Conservation (phyloP, 2,329 filamentous ascomycete genomes). For the Trichophyton mentagrophytes region DNA sequence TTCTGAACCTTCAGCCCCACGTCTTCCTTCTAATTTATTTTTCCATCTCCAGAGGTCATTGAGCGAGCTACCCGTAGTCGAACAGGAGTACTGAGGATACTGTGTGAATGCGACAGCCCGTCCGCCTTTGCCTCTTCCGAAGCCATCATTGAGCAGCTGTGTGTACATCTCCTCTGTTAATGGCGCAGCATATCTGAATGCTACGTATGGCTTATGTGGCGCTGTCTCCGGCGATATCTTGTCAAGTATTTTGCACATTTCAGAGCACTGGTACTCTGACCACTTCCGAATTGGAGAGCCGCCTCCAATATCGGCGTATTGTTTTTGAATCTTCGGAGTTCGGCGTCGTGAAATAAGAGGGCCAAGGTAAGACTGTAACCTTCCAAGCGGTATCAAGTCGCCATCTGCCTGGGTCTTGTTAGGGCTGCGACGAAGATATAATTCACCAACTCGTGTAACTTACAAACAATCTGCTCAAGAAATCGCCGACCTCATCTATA, state of each 20-base stretch:
- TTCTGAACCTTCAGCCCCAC: constrained; percentile 45
- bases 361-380: constrained; percentile 79
- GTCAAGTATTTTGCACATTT: constrained; percentile 98
- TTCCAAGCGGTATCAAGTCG: constrained; percentile 90
- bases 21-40: constrained; percentile 67
- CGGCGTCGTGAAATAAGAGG: constrained; percentile 73
- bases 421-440: constrained; percentile 6
- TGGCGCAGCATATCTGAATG: constrained; percentile 88
- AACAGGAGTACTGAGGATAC: constrained; percentile 97
- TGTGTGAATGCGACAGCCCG: constrained; percentile 94
- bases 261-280: constrained; percentile 84
- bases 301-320: constrained; percentile 88
- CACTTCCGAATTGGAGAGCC: constrained; percentile 97
- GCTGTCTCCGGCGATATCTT: constrained; percentile 81
- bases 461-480: constrained; percentile 86
- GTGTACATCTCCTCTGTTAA: constrained; percentile 90
- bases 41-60: constrained; percentile 99
- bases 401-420: constrained; percentile 56
- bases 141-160: constrained; percentile 71
- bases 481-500: constrained; percentile 74
- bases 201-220: constrained; percentile 93
- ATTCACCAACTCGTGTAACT: constrained; percentile 22
- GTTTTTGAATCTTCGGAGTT: constrained; percentile 92
- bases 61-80: constrained; percentile 86
- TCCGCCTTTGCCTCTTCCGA: constrained; percentile 78